Evolutionary conservation across 1,284 basidiomycete species (phyloP).

Genomic region (Ganoderma multipileum): DNA sequence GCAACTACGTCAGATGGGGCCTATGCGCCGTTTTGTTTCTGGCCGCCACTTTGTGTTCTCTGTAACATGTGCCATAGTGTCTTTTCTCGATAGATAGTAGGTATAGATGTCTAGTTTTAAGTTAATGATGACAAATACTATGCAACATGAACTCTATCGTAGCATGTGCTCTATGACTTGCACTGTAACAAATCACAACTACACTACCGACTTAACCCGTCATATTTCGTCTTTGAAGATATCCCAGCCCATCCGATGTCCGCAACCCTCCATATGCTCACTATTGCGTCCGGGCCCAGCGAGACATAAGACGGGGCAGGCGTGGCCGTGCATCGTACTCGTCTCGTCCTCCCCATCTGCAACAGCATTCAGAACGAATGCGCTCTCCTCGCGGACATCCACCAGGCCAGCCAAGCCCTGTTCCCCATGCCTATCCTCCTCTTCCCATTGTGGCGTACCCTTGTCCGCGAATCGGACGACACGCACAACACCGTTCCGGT

Average conservation of each 20-base stretch:
- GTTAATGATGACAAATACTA: not conserved
- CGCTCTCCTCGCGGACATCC: conserved; percentile 47
- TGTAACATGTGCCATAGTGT: not conserved
- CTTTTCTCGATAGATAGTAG: too few species aligned
- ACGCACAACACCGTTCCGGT: conserved; percentile 49
- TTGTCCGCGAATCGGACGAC: conserved; percentile 42
- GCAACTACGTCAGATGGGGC: conserved; percentile 16
- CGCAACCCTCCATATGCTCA: conserved; percentile 39
- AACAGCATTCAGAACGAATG: conserved; percentile 37
- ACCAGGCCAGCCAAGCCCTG: conserved; percentile 56
- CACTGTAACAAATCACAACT: conserved; percentile 14
- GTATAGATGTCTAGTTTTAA: not conserved
- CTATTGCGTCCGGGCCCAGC: conserved; percentile 43
- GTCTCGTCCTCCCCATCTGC: conserved; percentile 22
- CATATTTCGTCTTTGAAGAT: conserved; percentile 41
- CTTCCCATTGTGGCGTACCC: conserved; percentile 27
- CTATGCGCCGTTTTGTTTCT: not conserved
- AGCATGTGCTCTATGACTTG: conserved; percentile 6
- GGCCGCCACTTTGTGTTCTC: not conserved
- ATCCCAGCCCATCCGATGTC: conserved; percentile 39
- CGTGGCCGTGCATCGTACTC: conserved; percentile 24
- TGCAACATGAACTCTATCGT: not conserved
- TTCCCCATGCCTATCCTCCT: conserved; percentile 40
- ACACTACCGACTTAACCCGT: conserved; percentile 7
- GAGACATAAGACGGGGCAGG: conserved; percentile 55